Conservation (phyloP, 176 grass and related monocot species). For the Otatea glauca region DNA sequence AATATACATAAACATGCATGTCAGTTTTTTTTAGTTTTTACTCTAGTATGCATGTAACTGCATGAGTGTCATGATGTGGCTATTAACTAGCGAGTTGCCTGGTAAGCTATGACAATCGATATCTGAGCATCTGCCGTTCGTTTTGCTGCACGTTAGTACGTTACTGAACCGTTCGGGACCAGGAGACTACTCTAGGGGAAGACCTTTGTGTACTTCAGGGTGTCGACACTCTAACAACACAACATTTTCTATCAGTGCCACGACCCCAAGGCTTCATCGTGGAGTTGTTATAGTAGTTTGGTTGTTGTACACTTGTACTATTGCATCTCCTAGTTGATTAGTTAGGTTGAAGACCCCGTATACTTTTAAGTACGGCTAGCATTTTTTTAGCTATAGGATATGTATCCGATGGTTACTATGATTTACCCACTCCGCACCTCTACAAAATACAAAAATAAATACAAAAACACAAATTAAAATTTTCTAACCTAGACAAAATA, state of each 20-base stretch:
- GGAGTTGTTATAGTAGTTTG: not conserved
- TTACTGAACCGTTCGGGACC: not conserved
- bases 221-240: conserved; percentile 48
- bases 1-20: too few relatives aligned
- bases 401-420: too few relatives aligned
- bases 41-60: too few relatives aligned
- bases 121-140: not conserved
- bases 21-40: too few relatives aligned
- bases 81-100: too few relatives aligned
- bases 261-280: not conserved
- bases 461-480: too few relatives aligned
- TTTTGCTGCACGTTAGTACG: not conserved
- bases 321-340: not conserved
- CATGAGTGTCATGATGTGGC: too few relatives aligned
- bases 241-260: not conserved
- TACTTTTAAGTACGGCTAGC: not conserved
- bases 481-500: too few relatives aligned
- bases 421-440: too few relatives aligned
- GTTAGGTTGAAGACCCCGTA: not conserved
- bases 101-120: not conserved
- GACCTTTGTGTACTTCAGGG: not conserved
- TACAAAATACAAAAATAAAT: too few relatives aligned
- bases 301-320: not conserved
- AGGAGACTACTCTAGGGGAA: too few relatives aligned
- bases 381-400: not conserved